Evolutionary conservation across 495 filamentous ascomycete species (phyloP).

Genomic region (Usnea hakonensis): DNA sequence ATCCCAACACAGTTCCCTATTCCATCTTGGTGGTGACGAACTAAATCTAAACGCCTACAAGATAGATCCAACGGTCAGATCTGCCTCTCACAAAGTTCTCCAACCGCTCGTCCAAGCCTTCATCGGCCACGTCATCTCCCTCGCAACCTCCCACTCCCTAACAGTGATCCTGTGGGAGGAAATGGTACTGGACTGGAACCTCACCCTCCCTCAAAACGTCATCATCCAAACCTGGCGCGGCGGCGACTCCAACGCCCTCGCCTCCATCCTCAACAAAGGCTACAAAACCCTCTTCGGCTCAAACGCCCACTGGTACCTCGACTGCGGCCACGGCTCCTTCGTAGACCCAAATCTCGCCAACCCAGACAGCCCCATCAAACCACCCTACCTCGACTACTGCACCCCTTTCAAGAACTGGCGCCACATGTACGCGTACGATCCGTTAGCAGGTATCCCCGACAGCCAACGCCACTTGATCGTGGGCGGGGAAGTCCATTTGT

Average conservation of each 20-base stretch:
- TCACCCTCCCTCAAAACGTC: constrained; percentile 50
- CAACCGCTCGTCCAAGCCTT: constrained; percentile 65
- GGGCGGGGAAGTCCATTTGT: constrained; percentile 68
- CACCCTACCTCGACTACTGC: constrained; percentile 70
- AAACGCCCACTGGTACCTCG: constrained; percentile 56
- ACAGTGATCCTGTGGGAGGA: constrained; percentile 77
- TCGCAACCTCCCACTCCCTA: constrained; percentile 44
- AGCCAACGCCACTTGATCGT: constrained; percentile 54
- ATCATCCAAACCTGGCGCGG: constrained; percentile 68
- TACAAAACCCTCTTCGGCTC: constrained; percentile 62
- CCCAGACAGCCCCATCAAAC: constrained; percentile 11
- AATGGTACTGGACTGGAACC: constrained; percentile 65
- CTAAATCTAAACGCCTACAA: constrained; percentile 65
- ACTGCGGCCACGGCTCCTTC: constrained; percentile 42
- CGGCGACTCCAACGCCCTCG: constrained; percentile 38
- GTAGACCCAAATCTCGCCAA: constrained; percentile 16
- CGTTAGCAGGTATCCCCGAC: constrained; percentile 47
- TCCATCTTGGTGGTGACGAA: constrained; percentile 81
- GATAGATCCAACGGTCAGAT: constrained; percentile 57
- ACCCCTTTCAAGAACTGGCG: constrained; percentile 65
- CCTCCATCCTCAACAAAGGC: constrained; percentile 45
- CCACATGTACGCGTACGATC: constrained; percentile 66
- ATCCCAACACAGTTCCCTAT: constrained; percentile 56
- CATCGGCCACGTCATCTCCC: constrained; percentile 55
- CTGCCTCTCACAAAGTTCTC: constrained; percentile 42